Percentiles rank a stretch among this genome's conserved stretches.
Evolutionary conservation across 345 rosid genomes (phyloP).

Genomic region (Fremontodendron californicum): DNA sequence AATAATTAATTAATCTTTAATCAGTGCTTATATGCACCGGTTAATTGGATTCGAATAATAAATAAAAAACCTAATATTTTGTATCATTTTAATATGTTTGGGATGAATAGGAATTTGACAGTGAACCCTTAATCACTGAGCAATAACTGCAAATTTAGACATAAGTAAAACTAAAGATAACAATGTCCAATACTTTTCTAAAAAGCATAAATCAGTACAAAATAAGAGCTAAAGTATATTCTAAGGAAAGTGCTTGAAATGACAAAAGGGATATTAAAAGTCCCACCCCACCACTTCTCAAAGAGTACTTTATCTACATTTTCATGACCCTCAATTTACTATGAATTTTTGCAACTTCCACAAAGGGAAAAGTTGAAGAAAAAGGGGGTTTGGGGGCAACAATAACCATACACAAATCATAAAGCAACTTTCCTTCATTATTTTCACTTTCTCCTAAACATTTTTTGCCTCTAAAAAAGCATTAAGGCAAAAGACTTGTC

Average conservation of each 20-base stretch:
- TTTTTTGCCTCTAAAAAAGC: neutral
- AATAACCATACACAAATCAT: constrained; percentile 12
- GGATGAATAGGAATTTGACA: neutral
- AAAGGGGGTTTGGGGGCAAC: neutral
- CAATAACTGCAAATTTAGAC: neutral
- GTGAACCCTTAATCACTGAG: neutral
- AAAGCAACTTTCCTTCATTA: neutral
- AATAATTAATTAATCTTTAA: too few relatives aligned
- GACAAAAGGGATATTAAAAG: constrained; percentile 2
- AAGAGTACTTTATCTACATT: constrained; percentile 30
- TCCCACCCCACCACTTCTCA: neutral
- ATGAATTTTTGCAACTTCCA: neutral
- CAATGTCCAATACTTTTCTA: neutral
- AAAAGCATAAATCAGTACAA: constrained; percentile 12
- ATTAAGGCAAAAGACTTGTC: neutral
- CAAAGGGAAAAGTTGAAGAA: neutral
- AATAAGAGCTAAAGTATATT: constrained; percentile 14
- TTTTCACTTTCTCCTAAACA: neutral
- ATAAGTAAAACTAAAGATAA: neutral
- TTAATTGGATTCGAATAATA: too few relatives aligned
- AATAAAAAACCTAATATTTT: too few relatives aligned
- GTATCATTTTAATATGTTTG: too few relatives aligned
- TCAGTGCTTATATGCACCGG: too few relatives aligned
- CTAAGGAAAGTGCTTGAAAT: constrained; percentile 19
- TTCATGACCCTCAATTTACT: neutral